Evolutionary conservation across 2,329 filamentous ascomycete genomes (phyloP).

Genomic region (Diaporthe vexans): DNA sequence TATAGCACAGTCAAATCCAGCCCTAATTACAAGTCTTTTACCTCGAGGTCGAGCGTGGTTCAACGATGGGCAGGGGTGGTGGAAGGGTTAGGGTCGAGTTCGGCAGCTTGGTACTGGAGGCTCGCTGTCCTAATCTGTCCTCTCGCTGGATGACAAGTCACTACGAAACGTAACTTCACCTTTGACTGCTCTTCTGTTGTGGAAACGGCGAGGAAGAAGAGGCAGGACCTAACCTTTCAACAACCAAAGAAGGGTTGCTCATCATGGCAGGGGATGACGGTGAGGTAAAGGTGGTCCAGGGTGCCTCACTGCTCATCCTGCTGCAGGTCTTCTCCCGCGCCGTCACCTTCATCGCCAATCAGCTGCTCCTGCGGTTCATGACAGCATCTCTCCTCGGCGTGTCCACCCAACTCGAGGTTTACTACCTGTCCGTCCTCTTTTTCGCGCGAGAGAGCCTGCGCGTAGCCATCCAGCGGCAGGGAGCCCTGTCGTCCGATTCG

Average conservation of each 20-base stretch:
- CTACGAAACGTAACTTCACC: not conserved
- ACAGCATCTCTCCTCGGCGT: constrained; percentile 88
- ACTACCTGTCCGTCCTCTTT: constrained; percentile 92
- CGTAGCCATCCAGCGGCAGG: constrained; percentile 89
- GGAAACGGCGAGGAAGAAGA: not conserved
- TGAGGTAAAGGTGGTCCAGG: constrained; percentile 64
- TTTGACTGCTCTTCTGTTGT: not conserved
- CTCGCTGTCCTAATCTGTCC: not conserved
- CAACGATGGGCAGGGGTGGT: no score
- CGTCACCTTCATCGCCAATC: constrained; percentile 92
- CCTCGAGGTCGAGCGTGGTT: no score
- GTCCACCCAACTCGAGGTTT: constrained; percentile 91
- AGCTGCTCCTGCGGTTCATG: constrained; percentile 88
- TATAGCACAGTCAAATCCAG: no score
- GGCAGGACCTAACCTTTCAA: not conserved
- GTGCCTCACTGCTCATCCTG: constrained; percentile 87
- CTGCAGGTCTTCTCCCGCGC: constrained; percentile 90
- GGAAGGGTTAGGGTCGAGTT: not conserved
- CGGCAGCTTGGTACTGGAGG: no score
- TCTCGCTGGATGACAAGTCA: not conserved
- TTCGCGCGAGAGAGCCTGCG: constrained; percentile 93
- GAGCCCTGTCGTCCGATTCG: constrained; percentile 48
- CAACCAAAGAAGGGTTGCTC: not conserved
- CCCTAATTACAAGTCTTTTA: no score
- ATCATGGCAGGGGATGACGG: constrained; percentile 44